Conservation (phyloP, 225 moss, liverwort and hornwort species). For the Physcomitrium patens region DNA sequence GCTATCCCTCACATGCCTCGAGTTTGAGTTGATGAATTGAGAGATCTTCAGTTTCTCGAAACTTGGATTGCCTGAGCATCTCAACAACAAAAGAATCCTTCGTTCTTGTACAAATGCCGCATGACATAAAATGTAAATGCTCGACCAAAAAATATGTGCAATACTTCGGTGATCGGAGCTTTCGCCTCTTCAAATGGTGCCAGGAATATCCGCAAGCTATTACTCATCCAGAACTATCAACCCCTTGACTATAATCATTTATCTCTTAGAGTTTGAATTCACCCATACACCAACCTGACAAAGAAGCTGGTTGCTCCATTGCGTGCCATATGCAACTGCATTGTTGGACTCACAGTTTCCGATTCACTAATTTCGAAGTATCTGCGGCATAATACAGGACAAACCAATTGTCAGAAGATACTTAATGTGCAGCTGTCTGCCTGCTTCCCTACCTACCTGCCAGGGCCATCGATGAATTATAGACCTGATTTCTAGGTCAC, state of each 20-base stretch:
- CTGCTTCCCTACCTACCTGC: not conserved
- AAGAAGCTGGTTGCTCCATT: constrained; percentile 1
- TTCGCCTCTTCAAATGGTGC: too few species aligned
- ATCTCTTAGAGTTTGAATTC: not conserved
- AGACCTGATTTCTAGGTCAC: not conserved
- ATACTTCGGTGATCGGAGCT: too few species aligned
- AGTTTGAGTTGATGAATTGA: too few species aligned
- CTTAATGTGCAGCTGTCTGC: too few species aligned
- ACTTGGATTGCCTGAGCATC: not conserved
- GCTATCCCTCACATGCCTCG: too few species aligned
- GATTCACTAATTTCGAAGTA: not conserved
- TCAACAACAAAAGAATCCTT: too few species aligned
- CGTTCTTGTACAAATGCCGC: not conserved
- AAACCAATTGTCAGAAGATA: not conserved
- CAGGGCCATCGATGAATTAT: not conserved
- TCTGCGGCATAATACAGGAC: not conserved
- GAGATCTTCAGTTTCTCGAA: not conserved
- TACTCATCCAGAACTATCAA: too few species aligned
- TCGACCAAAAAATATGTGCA: too few species aligned
- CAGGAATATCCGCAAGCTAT: too few species aligned
- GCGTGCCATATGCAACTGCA: constrained; percentile 1
- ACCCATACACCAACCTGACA: constrained; percentile 25
- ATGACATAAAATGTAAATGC: not conserved
- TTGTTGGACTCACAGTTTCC: not conserved
- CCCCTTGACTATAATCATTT: too few species aligned